Conservation (phyloP, 495 filamentous ascomycete genomes). For the Podospora fimiseda region DNA sequence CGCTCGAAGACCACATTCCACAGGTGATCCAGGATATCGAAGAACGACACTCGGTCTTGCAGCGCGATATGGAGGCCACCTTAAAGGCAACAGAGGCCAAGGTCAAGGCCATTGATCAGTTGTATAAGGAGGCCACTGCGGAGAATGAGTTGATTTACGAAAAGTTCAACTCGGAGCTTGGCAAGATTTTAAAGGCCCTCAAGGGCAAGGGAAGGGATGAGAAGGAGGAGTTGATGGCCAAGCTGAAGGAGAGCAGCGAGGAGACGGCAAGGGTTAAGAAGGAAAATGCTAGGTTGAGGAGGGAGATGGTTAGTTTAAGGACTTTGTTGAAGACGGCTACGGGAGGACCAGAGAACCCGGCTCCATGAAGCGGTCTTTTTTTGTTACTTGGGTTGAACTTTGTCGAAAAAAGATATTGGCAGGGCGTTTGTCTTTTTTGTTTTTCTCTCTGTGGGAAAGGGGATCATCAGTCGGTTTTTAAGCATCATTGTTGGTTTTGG, state of each 20-base stretch:
- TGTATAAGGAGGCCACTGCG: slow-evolving; percentile 80
- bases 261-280: slow-evolving; percentile 67
- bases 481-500: not conserved
- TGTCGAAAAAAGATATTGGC: not conserved
- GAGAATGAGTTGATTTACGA: slow-evolving; percentile 95
- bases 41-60: slow-evolving; percentile 53
- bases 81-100: slow-evolving; percentile 69
- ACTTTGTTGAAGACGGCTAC: slow-evolving; percentile 37
- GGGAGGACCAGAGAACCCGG: not conserved
- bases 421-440: too few species aligned
- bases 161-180: slow-evolving; percentile 84
- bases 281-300: slow-evolving; percentile 60
- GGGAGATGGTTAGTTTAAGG: slow-evolving; percentile 47
- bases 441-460: too few species aligned
- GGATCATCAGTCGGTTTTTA: not conserved
- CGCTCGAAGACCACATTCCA: slow-evolving; percentile 61
- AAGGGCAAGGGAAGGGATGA: slow-evolving; percentile 61
- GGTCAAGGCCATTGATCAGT: slow-evolving; percentile 75
- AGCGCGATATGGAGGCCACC: slow-evolving; percentile 61
- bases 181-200: slow-evolving; percentile 70
- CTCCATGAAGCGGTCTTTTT: too few species aligned
- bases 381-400: too few species aligned
- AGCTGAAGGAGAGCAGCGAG: slow-evolving; percentile 59
- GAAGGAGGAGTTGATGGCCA: slow-evolving; percentile 63
- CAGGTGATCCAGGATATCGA: slow-evolving; percentile 54